These are phyloP conservation scores for Yamadazyma tumulicola DNA, from an alignment of 805 yeast genomes.

Conservation along the genomic window DNA sequence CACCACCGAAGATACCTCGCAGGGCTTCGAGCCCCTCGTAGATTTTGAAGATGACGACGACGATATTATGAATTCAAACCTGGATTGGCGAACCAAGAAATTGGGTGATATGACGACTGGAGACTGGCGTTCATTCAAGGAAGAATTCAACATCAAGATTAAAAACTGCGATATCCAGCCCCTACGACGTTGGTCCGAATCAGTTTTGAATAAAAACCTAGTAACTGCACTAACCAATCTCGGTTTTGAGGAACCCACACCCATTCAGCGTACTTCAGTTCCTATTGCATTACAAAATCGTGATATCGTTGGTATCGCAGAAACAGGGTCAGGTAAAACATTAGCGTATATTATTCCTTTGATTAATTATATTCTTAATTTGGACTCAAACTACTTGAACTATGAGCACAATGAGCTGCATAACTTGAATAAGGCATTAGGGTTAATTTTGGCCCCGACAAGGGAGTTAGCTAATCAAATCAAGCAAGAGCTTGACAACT, in stretches of 20 bases:
- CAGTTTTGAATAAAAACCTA: slow-evolving; percentile 21
- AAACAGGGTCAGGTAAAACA: slow-evolving; percentile 96
- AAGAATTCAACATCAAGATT: slow-evolving; percentile 66
- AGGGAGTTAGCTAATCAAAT: slow-evolving; percentile 92
- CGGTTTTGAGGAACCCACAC: slow-evolving; percentile 70
- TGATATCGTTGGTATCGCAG: slow-evolving; percentile 88
- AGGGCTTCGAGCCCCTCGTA: slow-evolving; percentile 38
- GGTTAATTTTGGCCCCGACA: slow-evolving; percentile 82
- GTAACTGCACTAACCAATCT: slow-evolving; percentile 33
- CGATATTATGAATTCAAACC: slow-evolving; percentile 10
- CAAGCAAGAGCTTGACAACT: slow-evolving; percentile 57
- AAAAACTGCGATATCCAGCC: slow-evolving; percentile 59
- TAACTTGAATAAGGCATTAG: slow-evolving; percentile 65
- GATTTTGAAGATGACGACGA: slow-evolving; percentile 10
- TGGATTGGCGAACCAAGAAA: slow-evolving; percentile 69
- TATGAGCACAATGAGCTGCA: slow-evolving; percentile 42
- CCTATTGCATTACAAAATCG: slow-evolving; percentile 59
- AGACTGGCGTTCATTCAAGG: slow-evolving; percentile 87
- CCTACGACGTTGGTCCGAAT: slow-evolving; percentile 71
- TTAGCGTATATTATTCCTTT: slow-evolving; percentile 77
- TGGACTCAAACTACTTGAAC: slow-evolving; percentile 30
- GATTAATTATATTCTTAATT: slow-evolving; percentile 44
- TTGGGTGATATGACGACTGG: slow-evolving; percentile 65
- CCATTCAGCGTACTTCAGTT: slow-evolving; percentile 86
- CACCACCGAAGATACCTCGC: slow-evolving; percentile 60